These are phyloP conservation scores for Heliamphora pulchella DNA, from an alignment of 179 eudicot species.

Conservation along the genomic window DNA sequence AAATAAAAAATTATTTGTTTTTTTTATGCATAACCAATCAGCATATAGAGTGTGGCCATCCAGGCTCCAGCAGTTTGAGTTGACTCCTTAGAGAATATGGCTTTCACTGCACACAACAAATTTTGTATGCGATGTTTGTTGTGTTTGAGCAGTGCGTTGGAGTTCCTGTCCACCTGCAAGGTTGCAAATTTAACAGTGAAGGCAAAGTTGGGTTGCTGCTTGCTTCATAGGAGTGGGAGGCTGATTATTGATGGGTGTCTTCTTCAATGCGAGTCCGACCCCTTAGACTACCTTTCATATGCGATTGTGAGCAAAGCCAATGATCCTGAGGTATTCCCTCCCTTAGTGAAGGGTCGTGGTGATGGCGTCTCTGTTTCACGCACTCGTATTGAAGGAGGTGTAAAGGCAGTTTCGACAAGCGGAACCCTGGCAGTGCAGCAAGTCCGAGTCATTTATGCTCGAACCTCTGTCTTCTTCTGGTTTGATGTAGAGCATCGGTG, in stretches of 20 bases:
- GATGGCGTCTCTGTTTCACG: conserved; percentile 68
- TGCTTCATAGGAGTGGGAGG: conserved; percentile 92
- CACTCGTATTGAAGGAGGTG: conserved; percentile 86
- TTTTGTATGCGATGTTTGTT: conserved; percentile 15
- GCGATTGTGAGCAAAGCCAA: conserved; percentile 77
- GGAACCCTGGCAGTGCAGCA: conserved; percentile 70
- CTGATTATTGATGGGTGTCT: conserved; percentile 76
- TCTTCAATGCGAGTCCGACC: conserved; percentile 85
- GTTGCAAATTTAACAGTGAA: conserved; percentile 78
- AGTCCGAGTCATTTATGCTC: conserved; percentile 77
- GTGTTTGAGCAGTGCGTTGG: conserved; percentile 69
- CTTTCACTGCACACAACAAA: conserved; percentile 11
- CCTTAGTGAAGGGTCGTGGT: conserved; percentile 30
- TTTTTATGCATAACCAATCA: background rate
- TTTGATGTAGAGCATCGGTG: conserved; percentile 63
- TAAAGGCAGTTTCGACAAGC: conserved; percentile 73
- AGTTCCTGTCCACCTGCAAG: conserved; percentile 79
- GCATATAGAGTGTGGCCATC: background rate
- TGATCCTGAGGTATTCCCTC: conserved; percentile 31
- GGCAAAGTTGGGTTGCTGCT: conserved; percentile 90
- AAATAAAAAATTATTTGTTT: background rate
- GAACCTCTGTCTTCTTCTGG: conserved; percentile 80
- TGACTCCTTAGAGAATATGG: conserved; percentile 2
- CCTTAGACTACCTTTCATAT: conserved; percentile 82
- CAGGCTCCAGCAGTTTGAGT: background rate